These are phyloP conservation scores for Fusarium burgessii DNA, from an alignment of 2,329 filamentous ascomycete genomes.

Conservation along the genomic window DNA sequence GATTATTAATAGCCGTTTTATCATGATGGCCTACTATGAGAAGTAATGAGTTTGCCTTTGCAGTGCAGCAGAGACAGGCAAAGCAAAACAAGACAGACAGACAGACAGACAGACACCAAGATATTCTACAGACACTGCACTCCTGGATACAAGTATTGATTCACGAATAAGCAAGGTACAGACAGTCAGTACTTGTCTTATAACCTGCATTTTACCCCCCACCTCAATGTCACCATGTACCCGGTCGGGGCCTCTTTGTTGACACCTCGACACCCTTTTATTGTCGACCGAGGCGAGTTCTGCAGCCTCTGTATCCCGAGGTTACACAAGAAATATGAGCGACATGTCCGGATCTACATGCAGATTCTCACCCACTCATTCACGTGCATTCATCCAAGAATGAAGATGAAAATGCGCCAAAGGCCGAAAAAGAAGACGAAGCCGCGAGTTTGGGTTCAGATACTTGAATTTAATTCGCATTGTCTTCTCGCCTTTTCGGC, in stretches of 20 bases:
- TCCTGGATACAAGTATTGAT: too few species aligned
- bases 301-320: constrained; percentile 36
- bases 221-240: constrained; percentile 35
- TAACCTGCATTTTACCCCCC: constrained; percentile 2
- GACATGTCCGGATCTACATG: background rate
- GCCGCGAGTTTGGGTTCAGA: constrained; percentile 4
- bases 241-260: constrained; percentile 13
- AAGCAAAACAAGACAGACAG: background rate
- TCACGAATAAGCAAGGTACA: too few species aligned
- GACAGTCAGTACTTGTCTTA: background rate
- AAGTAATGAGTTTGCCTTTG: background rate
- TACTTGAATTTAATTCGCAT: background rate
- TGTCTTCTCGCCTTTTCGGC: constrained; percentile 5
- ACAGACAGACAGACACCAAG: background rate
- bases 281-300: constrained; percentile 31
- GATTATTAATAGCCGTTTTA: background rate
- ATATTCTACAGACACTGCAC: background rate
- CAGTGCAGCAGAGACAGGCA: background rate
- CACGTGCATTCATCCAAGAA: background rate
- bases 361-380: background rate
- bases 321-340: constrained; percentile 12
- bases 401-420: background rate
- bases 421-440: constrained; percentile 23
- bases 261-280: background rate
- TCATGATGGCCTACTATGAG: background rate